Conservation (phyloP, 805 yeast genomes). For the Candida ponderosae region DNA sequence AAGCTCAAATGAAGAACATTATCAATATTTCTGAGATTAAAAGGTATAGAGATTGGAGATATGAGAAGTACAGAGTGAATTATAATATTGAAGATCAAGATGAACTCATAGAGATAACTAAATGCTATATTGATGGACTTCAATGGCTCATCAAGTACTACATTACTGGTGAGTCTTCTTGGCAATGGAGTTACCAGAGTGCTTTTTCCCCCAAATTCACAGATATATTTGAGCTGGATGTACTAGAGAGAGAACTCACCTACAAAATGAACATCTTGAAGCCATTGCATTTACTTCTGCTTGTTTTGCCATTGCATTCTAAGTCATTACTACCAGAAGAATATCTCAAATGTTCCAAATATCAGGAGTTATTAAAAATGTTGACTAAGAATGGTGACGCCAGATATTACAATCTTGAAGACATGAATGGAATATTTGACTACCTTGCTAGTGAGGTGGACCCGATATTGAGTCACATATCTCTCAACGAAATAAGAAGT, state of each 20-base stretch:
- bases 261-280: too few species aligned
- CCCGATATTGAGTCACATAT: too few species aligned
- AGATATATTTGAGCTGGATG: constrained; percentile 42
- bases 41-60: constrained; percentile 71
- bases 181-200: constrained; percentile 82
- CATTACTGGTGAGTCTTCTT: constrained; percentile 73
- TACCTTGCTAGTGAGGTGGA: too few species aligned
- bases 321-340: not conserved
- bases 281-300: not conserved
- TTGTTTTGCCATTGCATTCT: not conserved
- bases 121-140: constrained; percentile 78
- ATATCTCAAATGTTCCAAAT: too few species aligned
- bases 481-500: too few species aligned
- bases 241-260: not conserved
- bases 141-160: constrained; percentile 93
- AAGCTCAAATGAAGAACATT: constrained; percentile 32
- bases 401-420: too few species aligned
- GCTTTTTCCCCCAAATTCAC: constrained; percentile 88
- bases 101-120: constrained; percentile 45
- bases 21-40: constrained; percentile 51
- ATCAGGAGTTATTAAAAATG: too few species aligned
- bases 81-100: constrained; percentile 50
- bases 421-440: too few species aligned
- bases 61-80: constrained; percentile 62
- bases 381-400: too few species aligned